Conservation (phyloP, 169 alveolate species). For the Plasmodium berghei region DNA sequence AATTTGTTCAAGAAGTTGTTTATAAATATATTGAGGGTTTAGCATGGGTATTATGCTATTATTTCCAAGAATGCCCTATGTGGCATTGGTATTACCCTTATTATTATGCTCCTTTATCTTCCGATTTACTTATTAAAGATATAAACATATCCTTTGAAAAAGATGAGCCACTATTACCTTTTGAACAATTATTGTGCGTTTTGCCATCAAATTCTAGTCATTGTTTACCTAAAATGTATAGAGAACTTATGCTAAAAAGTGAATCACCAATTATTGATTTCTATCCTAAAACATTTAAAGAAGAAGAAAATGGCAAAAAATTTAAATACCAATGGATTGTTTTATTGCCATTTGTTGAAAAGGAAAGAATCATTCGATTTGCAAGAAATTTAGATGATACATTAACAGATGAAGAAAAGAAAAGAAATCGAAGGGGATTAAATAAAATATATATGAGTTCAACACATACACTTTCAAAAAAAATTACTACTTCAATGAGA, state of each 20-base stretch:
- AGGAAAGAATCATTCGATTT: conserved; percentile 78
- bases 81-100: conserved; percentile 99
- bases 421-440: conserved; percentile 79
- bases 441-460: conserved; percentile 46
- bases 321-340: conserved; percentile 91
- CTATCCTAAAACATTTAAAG: conserved; percentile 86
- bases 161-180: conserved; percentile 96
- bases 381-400: conserved; percentile 84
- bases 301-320: conserved; percentile 90
- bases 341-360: conserved; percentile 90
- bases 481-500: conserved; percentile 53
- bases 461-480: conserved; percentile 37
- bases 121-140: conserved; percentile 89
- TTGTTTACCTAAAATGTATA: conserved; percentile 92
- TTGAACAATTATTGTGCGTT: conserved; percentile 96
- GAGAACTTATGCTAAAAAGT: conserved; percentile 81
- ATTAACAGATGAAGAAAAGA: conserved; percentile 79
- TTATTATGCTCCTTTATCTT: conserved; percentile 99
- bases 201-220: conserved; percentile 96
- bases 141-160: conserved; percentile 79
- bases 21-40: conserved; percentile 95
- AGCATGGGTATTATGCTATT: conserved; percentile 94
- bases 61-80: conserved; percentile 95
- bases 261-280: conserved; percentile 85
- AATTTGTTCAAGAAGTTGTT: conserved; percentile 77